A percentile compares a stretch with the other conserved stretches of the same genome.
phyloP scores from a whole-genome alignment of 2,329 filamentous ascomycete species.

The Monosporascus ibericus region DNA sequence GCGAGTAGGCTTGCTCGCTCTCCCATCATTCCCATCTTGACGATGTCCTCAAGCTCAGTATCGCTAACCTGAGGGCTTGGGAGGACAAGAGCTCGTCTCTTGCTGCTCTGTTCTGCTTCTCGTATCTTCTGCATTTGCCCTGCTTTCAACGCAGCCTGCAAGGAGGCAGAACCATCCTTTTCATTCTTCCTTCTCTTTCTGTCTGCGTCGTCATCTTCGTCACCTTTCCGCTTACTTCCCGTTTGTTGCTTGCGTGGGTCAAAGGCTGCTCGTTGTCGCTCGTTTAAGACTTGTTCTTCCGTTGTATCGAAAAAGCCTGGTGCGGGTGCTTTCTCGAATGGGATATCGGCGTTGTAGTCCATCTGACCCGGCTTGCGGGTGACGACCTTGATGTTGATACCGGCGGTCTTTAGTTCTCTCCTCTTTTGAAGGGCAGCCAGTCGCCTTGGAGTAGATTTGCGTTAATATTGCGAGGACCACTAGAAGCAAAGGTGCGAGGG shows the following conservation, averaged over 20 bases:
- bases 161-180: conserved; percentile 59
- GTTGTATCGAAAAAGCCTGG: conserved; percentile 89
- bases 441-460: conserved; percentile 39
- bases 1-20: conserved; percentile 76
- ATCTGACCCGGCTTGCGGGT: conserved; percentile 93
- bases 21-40: conserved; percentile 96
- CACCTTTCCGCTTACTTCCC: conserved; percentile 87
- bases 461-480: neutral
- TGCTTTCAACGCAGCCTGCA: conserved; percentile 84
- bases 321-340: conserved; percentile 88
- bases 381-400: conserved; percentile 94
- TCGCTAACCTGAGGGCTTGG: conserved; percentile 91
- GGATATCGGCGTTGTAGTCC: conserved; percentile 99
- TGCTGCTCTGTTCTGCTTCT: conserved; percentile 95
- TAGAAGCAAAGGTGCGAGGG: neutral
- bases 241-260: conserved; percentile 91
- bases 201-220: conserved; percentile 73
- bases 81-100: conserved; percentile 74
- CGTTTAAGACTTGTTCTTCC: conserved; percentile 76
- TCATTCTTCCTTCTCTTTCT: conserved; percentile 86
- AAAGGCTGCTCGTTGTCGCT: conserved; percentile 75
- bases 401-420: conserved; percentile 91
- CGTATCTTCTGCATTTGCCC: conserved; percentile 91
- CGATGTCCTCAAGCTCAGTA: conserved; percentile 89
- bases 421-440: conserved; percentile 90